A percentile compares a stretch with the other conserved stretches of the same genome.
Conservation (phyloP, 306 rosid species). For the Vicia sativa region DNA sequence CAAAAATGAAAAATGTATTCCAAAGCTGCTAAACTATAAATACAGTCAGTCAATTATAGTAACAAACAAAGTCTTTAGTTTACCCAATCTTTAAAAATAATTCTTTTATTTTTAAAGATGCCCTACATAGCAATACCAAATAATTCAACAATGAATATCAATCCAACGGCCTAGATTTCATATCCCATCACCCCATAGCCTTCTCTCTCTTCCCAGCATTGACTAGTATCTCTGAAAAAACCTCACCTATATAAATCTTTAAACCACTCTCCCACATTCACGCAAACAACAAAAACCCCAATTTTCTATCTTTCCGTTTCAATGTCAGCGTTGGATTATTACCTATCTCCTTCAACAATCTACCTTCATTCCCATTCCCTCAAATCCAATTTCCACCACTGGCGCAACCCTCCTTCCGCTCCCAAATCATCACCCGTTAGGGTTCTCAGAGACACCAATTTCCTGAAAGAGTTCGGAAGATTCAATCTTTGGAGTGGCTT, state of each 20-base stretch:
- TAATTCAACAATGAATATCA: slow-evolving; percentile 48
- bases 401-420: slow-evolving; percentile 46
- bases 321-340: slow-evolving; percentile 77
- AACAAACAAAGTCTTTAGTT: too few species aligned
- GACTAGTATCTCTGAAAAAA: slow-evolving; percentile 31
- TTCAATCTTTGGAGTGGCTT: slow-evolving; percentile 60
- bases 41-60: too few species aligned
- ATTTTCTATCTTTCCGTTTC: neutral
- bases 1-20: too few species aligned
- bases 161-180: slow-evolving; percentile 57
- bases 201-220: slow-evolving; percentile 31
- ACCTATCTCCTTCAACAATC: slow-evolving; percentile 59
- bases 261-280: slow-evolving; percentile 20
- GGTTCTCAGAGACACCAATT: slow-evolving; percentile 35
- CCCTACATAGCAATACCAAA: too few species aligned
- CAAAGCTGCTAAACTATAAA: too few species aligned
- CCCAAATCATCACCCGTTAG: slow-evolving; percentile 43
- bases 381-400: slow-evolving; percentile 9
- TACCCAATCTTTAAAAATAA: too few species aligned
- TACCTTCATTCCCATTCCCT: slow-evolving; percentile 46
- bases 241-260: neutral
- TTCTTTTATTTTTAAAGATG: too few species aligned
- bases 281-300: slow-evolving; percentile 30
- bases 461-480: slow-evolving; percentile 45
- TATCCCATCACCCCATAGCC: slow-evolving; percentile 37